A percentile compares a stretch with the other conserved stretches of the same genome.
Conservation (phyloP, 495 filamentous ascomycete species). For the Clavariopsis aquatica region DNA sequence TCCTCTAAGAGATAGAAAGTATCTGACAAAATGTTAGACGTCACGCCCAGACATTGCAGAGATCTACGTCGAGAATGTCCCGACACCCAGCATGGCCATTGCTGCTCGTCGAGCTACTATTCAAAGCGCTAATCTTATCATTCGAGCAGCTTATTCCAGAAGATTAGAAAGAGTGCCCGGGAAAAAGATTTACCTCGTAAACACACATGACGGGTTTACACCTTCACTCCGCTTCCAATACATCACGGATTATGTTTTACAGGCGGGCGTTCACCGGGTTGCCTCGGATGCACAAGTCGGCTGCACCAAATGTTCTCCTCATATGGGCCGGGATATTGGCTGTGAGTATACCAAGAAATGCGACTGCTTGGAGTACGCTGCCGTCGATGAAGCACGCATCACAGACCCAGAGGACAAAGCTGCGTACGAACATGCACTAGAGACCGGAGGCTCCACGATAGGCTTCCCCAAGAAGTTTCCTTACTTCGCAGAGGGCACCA, state of each 20-base stretch:
- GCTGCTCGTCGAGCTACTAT: conserved; percentile 27
- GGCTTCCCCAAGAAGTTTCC: conserved; percentile 47
- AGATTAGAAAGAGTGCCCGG: conserved; percentile 36
- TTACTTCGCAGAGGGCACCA: conserved; percentile 36
- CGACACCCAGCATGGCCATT: conserved; percentile 39
- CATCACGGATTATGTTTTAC: conserved; percentile 39
- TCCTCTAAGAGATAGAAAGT: too few species aligned
- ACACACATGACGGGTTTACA: conserved; percentile 39
- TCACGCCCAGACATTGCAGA: conserved; percentile 2
- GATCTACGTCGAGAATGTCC: conserved; percentile 37
- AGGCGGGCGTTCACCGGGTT: conserved; percentile 40
- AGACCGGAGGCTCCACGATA: conserved; percentile 23
- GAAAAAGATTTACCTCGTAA: conserved; percentile 33
- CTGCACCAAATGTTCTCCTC: conserved; percentile 41
- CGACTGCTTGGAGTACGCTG: conserved; percentile 46
- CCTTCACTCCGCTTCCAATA: conserved; percentile 46
- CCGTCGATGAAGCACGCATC: conserved; percentile 40
- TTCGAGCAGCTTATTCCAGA: conserved; percentile 38
- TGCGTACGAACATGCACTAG: neutral
- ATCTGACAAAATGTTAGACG: conserved; percentile 8
- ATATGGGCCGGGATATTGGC: conserved; percentile 47
- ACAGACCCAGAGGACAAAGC: conserved; percentile 14
- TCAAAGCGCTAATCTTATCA: conserved; percentile 29
- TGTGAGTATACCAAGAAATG: conserved; percentile 46
- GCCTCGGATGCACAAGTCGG: conserved; percentile 39